phyloP scores from a whole-genome alignment of 768 basidiomycete species.

The Lactarius evosmus region DNA sequence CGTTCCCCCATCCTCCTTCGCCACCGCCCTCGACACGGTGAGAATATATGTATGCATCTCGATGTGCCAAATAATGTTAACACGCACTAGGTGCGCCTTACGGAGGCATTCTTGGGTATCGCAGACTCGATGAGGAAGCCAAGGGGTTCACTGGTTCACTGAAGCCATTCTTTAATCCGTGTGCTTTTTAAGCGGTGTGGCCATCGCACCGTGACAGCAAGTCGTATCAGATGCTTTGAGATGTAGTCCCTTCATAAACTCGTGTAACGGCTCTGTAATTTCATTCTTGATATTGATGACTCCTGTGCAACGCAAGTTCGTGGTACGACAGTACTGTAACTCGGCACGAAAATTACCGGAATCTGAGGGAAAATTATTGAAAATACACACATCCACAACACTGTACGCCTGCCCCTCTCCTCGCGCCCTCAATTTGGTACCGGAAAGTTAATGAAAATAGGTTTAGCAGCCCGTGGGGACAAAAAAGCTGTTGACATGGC shows the following conservation, averaged over 20 bases:
- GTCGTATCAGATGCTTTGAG: neutral
- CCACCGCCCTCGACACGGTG: conserved; percentile 37
- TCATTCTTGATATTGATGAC: neutral
- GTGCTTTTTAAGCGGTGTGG: neutral
- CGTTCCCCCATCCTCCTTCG: conserved; percentile 37
- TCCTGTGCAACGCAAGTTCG: too few relatives aligned
- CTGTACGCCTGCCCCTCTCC: too few relatives aligned
- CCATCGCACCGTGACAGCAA: neutral
- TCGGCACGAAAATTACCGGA: too few relatives aligned
- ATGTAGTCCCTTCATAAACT: neutral
- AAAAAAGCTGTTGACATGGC: conserved; percentile 33
- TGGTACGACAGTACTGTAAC: too few relatives aligned
- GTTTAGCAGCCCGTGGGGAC: conserved; percentile 34
- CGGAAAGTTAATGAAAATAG: too few relatives aligned
- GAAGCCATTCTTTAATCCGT: neutral
- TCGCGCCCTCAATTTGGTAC: too few relatives aligned
- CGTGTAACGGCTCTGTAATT: neutral
- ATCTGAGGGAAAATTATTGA: too few relatives aligned
- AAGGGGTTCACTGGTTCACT: conserved; percentile 46
- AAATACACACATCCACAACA: too few relatives aligned
- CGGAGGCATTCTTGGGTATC: conserved; percentile 56
- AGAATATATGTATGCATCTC: neutral
- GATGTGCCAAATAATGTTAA: neutral
- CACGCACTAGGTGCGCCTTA: conserved; percentile 45
- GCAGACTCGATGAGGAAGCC: conserved; percentile 57